phyloP scores from a whole-genome alignment of 2,329 filamentous ascomycete species.

The Curvularia spicifera region DNA sequence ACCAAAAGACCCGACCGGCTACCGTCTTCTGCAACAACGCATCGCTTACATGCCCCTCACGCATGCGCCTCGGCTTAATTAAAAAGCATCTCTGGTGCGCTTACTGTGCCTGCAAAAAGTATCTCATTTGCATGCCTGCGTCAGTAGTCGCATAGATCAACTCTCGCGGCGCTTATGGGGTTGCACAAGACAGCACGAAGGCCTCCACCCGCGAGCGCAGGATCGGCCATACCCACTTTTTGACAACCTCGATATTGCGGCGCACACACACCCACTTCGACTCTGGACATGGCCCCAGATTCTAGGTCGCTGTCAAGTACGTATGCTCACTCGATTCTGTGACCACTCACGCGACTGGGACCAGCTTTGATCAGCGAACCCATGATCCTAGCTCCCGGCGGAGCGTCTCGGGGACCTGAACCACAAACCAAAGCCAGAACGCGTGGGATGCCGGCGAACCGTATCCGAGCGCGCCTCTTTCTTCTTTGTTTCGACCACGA shows the following conservation, averaged over 20 bases:
- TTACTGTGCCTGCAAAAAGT: constrained; percentile 8
- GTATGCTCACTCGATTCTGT: background rate
- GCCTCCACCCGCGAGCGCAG: constrained; percentile 14
- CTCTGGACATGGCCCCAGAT: background rate
- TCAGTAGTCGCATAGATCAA: constrained; percentile 13
- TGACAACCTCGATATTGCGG: constrained; percentile 15
- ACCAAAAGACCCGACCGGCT: constrained; percentile 8
- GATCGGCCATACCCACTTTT: constrained; percentile 14
- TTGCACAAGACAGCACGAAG: constrained; percentile 12
- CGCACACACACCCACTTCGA: constrained; percentile 8
- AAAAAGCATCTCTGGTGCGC: constrained; percentile 5
- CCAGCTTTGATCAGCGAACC: constrained; percentile 19
- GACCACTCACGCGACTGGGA: constrained; percentile 13
- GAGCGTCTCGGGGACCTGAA: constrained; percentile 15
- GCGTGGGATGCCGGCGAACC: constrained; percentile 9
- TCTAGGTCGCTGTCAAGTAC: background rate
- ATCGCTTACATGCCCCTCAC: constrained; percentile 17
- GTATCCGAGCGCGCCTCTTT: constrained; percentile 10
- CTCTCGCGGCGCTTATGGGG: constrained; percentile 18
- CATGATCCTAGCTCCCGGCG: constrained; percentile 23
- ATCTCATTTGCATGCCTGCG: constrained; percentile 8
- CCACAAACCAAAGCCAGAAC: constrained; percentile 6
- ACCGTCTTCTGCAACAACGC: constrained; percentile 6
- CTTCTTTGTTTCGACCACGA: constrained; percentile 11
- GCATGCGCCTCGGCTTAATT: constrained; percentile 13